These are phyloP conservation scores for Beauveria medogensis DNA, from an alignment of 2,329 filamentous ascomycete species.

Conservation along the genomic window DNA sequence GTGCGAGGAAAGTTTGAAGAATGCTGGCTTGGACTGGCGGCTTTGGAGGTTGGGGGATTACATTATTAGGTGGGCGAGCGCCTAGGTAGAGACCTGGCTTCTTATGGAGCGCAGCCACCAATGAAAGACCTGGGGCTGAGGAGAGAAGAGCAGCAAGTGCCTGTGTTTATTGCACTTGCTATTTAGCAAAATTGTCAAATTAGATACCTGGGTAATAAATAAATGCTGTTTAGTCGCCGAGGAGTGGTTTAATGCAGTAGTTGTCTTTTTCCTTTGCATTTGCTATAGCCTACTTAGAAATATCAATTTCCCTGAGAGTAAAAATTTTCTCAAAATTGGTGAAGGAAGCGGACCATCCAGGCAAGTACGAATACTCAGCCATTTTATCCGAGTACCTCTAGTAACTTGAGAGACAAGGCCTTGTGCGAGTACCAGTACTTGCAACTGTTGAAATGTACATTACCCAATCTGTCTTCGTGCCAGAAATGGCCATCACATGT, in stretches of 20 bases:
- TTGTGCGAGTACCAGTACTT: not conserved
- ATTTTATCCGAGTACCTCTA: not conserved
- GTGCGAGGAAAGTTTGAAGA: constrained; percentile 5
- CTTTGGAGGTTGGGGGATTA: constrained; percentile 9
- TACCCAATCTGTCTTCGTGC: not conserved
- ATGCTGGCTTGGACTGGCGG: not conserved
- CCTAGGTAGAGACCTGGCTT: not conserved
- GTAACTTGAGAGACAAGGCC: not conserved
- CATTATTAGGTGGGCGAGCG: not conserved
- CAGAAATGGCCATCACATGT: not conserved
- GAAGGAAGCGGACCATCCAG: not conserved
- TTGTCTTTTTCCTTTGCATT: not conserved
- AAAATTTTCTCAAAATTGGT: not conserved
- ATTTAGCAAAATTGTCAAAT: too few relatives aligned
- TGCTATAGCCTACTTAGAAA: not conserved
- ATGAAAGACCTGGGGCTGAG: not conserved
- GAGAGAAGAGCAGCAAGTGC: not conserved
- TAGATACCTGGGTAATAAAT: too few relatives aligned
- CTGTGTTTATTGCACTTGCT: not conserved
- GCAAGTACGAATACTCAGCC: too few relatives aligned
- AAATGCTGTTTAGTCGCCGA: too few relatives aligned
- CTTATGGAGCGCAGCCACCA: constrained; percentile 8
- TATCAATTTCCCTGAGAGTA: not conserved
- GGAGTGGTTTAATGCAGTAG: not conserved
- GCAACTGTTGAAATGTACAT: not conserved